Conservation (phyloP, 192 early-diverging fungal species). For the Mortierella alpina region DNA sequence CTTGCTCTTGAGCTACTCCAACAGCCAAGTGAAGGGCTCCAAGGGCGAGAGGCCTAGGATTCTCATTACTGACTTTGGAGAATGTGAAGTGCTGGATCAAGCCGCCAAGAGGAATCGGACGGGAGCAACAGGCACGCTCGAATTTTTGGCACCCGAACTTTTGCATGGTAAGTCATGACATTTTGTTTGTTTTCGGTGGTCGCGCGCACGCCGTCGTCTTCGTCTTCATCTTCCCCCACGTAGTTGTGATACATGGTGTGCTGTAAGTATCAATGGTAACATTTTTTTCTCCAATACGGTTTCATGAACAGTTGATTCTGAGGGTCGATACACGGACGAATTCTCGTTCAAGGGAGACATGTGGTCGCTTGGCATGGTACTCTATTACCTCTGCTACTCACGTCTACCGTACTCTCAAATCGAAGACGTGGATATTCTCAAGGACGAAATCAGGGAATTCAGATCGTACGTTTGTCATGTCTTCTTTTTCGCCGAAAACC, state of each 20-base stretch:
- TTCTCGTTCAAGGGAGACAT: conserved; percentile 91
- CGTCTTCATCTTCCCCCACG: not conserved
- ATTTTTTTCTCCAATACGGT: not conserved
- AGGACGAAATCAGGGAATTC: conserved; percentile 82
- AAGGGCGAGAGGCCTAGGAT: conserved; percentile 73
- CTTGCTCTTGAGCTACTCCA: conserved; percentile 81
- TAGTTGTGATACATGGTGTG: not conserved
- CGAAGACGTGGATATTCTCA: conserved; percentile 90
- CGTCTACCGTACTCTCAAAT: conserved; percentile 83
- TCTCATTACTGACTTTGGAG: conserved; percentile 96
- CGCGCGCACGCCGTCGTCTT: too few relatives aligned
- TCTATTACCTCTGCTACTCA: conserved; percentile 93
- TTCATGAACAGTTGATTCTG: conserved; percentile 56
- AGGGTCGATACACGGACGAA: conserved; percentile 77
- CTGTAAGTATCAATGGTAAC: not conserved
- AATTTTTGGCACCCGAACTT: conserved; percentile 93
- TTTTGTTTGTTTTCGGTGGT: not conserved
- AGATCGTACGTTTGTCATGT: conserved; percentile 43
- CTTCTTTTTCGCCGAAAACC: not conserved
- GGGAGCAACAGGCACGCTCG: conserved; percentile 93
- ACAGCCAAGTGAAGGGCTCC: conserved; percentile 52
- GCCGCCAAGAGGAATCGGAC: conserved; percentile 79
- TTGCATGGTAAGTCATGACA: conserved; percentile 47
- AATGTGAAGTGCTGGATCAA: conserved; percentile 90
- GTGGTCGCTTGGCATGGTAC: conserved; percentile 95